Base-by-base conservation (phyloP, 202 grass and related monocot genomes). In the Zoysia matrella region DNA sequence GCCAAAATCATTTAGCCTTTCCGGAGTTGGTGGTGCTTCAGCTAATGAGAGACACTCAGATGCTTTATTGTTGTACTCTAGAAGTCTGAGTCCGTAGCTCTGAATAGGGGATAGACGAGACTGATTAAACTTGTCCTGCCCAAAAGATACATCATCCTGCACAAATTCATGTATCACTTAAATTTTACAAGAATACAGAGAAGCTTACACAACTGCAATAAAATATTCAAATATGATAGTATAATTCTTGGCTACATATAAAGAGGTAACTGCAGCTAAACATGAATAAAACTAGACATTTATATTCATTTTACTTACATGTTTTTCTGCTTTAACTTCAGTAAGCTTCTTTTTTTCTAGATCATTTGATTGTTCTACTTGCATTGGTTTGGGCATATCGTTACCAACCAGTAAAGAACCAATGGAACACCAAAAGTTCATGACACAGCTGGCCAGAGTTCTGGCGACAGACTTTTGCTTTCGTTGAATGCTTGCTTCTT, bases 361-460 rank as follows among this genome's bases (percentile, higher is more conserved):
- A 71, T 47, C 70, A 77, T 84, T 64, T 30, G 55, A 36, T 39
- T 90, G 57, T 49, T 83, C 88, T 46, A 64, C 47, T 74, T 73
- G 68, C 55, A 44, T 83, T 45, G 65, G 67, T 83, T 90, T 83
- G 81, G 75, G 64, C 57, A 69, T 72, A 52, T 76, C 72, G 70
- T 16, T 76, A 74, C 73, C 80, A 52, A 44, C 47, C 63, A 41
- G 78, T 69, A 78, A 81, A 90, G 70, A 80, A 74, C 94, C 80
- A 81, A 89, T 68, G 60, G 85, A 92, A 89, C 65, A 79, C 96
- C 96, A 99, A 82, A 99, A 96, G 45, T 72, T 77, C 80, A 86
- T 65, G 48, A 99, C 44, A 61, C 48, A 73, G 67, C 90, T 96
- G n/a, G 93, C 83, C 40, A 99, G 72, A 74, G 73, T 79, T 90